Percentiles rank a stretch among this genome's conserved stretches.
Evolutionary conservation across 2,329 filamentous ascomycete species (phyloP).

Genomic region (Alternaria sp.): DNA sequence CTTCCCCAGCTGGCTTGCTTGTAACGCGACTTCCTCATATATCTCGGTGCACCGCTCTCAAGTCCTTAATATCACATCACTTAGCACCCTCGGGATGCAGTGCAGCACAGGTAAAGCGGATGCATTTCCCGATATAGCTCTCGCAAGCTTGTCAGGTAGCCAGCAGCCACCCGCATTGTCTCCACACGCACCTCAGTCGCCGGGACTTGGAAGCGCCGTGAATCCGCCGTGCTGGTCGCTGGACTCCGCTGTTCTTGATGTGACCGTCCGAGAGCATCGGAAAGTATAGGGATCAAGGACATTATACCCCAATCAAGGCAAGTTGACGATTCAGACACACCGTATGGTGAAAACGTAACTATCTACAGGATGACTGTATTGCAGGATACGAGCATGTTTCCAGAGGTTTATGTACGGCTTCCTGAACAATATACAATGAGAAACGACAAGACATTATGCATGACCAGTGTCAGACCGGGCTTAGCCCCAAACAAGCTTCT

Average conservation of each 20-base stretch:
- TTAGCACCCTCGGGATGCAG: neutral
- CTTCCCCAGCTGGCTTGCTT: neutral
- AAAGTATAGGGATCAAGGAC: neutral
- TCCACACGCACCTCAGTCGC: neutral
- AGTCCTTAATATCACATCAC: neutral
- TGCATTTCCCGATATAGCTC: constrained; percentile 1
- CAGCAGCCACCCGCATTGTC: constrained; percentile 2
- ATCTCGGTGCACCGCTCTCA: neutral
- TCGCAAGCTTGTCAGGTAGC: constrained; percentile 1
- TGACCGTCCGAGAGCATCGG: neutral
- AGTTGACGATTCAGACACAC: neutral
- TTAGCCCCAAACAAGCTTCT: constrained; percentile 85
- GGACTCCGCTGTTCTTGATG: neutral
- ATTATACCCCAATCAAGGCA: neutral
- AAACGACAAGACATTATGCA: neutral
- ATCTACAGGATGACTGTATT: neutral
- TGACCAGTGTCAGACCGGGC: neutral
- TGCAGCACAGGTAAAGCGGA: neutral
- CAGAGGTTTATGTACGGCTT: neutral
- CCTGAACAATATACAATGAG: neutral
- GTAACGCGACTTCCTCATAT: neutral
- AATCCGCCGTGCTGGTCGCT: neutral
- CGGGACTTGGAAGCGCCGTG: neutral
- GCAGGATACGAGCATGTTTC: neutral
- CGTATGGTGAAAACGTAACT: neutral